phyloP scores from a whole-genome alignment of 2,329 filamentous ascomycete genomes.

The Diaporthe vaccinii region DNA sequence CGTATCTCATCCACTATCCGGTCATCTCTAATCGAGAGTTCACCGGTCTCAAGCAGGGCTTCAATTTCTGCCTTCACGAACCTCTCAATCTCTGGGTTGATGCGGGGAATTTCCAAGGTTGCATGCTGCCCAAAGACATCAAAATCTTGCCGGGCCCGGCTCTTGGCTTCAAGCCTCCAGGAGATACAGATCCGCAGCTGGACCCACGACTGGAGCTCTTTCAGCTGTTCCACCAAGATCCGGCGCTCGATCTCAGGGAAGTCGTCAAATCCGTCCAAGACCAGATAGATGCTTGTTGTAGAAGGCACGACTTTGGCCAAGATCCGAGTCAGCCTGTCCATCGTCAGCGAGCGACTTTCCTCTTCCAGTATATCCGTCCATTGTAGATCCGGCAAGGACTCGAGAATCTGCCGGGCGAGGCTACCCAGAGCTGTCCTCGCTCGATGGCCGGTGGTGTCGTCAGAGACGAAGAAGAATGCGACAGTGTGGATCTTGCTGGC shows the following conservation, averaged over 20 bases:
- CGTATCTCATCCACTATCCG: neutral
- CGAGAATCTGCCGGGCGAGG: constrained; percentile 1
- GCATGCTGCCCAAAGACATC: neutral
- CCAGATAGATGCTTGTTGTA: neutral
- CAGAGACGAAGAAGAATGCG: constrained; percentile 7
- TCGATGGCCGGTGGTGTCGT: neutral
- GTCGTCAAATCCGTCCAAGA: neutral
- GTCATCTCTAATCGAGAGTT: neutral
- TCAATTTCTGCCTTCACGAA: neutral
- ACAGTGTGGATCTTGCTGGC: neutral
- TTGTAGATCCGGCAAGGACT: neutral
- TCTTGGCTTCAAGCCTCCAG: constrained; percentile 11
- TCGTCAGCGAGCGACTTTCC: neutral
- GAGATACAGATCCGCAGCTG: constrained; percentile 16
- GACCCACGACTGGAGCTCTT: constrained; percentile 13
- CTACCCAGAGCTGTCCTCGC: neutral
- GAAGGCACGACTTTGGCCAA: neutral
- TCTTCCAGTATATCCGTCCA: neutral
- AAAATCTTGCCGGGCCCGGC: neutral
- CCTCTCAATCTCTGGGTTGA: constrained; percentile 3
- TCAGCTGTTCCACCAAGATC: neutral
- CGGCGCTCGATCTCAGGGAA: neutral
- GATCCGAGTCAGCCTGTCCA: neutral
- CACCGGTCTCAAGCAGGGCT: neutral
- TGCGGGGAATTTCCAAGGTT: neutral